These are phyloP conservation scores for Phycomyces blakesleeanus DNA, from an alignment of 192 early-diverging fungal species.

Conservation along the genomic window DNA sequence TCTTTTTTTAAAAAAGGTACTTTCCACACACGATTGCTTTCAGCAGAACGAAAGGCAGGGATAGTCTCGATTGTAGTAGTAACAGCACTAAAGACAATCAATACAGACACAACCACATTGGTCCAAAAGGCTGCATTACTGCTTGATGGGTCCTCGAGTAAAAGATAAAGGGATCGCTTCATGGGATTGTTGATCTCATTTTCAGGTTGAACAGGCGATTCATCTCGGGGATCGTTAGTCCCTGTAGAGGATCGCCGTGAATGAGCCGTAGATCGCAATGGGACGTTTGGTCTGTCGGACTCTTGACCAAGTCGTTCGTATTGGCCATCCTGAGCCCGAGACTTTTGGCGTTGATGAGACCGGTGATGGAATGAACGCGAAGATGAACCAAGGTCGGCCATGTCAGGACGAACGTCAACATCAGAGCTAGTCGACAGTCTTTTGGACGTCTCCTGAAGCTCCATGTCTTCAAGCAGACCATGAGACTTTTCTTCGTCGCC, in stretches of 20 bases:
- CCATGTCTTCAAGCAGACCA: background rate
- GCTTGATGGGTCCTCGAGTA: slow-evolving; percentile 76
- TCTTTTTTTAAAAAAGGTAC: too few relatives aligned
- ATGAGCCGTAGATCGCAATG: background rate
- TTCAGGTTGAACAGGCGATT: background rate
- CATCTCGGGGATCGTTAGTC: background rate
- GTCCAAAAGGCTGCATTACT: slow-evolving; percentile 63
- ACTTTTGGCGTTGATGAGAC: background rate
- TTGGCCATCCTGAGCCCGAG: background rate
- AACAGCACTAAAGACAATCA: slow-evolving; percentile 67
- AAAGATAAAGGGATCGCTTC: slow-evolving; percentile 60
- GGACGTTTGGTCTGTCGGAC: background rate
- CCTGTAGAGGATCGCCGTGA: too few relatives aligned
- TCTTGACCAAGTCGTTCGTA: background rate
- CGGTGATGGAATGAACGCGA: background rate
- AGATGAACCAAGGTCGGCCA: background rate
- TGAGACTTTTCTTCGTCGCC: background rate
- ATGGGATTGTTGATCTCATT: slow-evolving; percentile 22
- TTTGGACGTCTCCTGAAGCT: background rate
- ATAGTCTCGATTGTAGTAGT: slow-evolving; percentile 78
- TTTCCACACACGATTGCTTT: slow-evolving; percentile 49
- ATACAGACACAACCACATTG: slow-evolving; percentile 68
- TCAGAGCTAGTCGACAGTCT: background rate
- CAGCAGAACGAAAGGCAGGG: slow-evolving; percentile 59
- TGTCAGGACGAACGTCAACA: background rate